Base-by-base conservation (phyloP, 371 early-diverging fungal species). In the Globomyces sp. region DNA sequence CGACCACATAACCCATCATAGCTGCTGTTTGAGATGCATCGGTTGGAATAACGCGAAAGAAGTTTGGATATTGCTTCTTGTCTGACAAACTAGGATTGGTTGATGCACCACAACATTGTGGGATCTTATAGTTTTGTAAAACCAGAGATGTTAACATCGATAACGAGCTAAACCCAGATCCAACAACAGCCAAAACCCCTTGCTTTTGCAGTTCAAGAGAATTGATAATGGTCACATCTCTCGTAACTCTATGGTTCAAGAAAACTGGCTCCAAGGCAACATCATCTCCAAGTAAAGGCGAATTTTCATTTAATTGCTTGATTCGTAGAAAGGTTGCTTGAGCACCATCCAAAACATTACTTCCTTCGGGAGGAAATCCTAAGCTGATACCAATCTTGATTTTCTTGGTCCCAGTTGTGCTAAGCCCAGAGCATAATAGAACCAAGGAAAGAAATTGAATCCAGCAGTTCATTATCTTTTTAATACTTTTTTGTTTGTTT, bases 31-130 rank as follows among this genome's bases (percentile, higher is more conserved):
- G 39, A 46, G 60, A 34, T 8, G 34, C 41, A 49, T 60, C 60
- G 44, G 39, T 60, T n/a, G 60, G 60, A 41, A 60, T 60, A 36
- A 69, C 66, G n/a, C 74, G 71, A 58, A 71, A 74, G 48, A 74
- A 74, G 51, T 68, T 71, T 41, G 74, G 70, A 58, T 63, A 71
- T 8, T 41, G 43, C 1, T 2, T 43, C 45, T 64, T 65, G 47
- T 43, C 41, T 36, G 52, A 50, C 57, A 74, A 59, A 13, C 6
- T 42, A 1, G 66, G 63, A 34, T 47, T 42, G 8, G 71, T 69
- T 8, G 74, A 68, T n/a, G 69, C 42, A 2, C 74, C 74, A 61
- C 69, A 69, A 64, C 74, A 74, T 41, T 39, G 34, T 45, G 51
- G 64, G n/a, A 60, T 60, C 13, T 46, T 4, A 37, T 60, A 47